Evolutionary conservation across 2,329 filamentous ascomycete genomes (phyloP), one percentile per base, ranked within the genome.

Genomic region (Hansfordia pulvinata): DNA sequence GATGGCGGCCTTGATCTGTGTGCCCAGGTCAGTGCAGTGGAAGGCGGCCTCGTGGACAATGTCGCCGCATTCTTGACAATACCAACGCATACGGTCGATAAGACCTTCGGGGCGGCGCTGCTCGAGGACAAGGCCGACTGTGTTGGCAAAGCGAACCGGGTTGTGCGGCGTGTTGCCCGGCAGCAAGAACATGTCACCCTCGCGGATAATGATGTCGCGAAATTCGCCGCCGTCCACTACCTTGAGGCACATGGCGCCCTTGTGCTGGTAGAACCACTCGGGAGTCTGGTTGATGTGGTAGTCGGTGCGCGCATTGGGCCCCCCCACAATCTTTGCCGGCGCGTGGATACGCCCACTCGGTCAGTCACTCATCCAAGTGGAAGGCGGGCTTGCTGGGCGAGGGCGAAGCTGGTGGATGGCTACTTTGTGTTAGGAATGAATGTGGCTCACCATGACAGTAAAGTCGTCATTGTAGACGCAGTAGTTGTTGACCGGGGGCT

Each of bases 201-300:
- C 84, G 44, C 76, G 69, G 57, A 96, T 93, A 46, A 85, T 65
- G 36, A 96, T 72, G 54, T 96, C 88, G 38, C 74, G 69, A 56
- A 93, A 93, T 25, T 58, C 33, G 49, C 64, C 51, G 31, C 63
- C 53, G 46, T 94, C 84, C 36, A 94, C 81, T 10, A 90, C 80
- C 50, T 92, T 93, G 40, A 98, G 77, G 31, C 90, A 64, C 88
- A 96, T 94, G 38, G 78, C 76, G 38, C 90, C 90, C 43, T 76
- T 76, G 68, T 93, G 75, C 56, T 96, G 88, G 66, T 90, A 96
- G 72, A 96, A 98, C 77, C 86, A 96, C 54, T 96, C 90, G 9
- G 90, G 76, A 1, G 88, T 96, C 43, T 75, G 63, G 64, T 96
- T 96, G 69, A 96, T 88, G 66, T 96, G 90, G 64, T 94, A 98